Evolutionary conservation across 2,329 filamentous ascomycete genomes (phyloP).

Genomic region (Scedosporium boydii): DNA sequence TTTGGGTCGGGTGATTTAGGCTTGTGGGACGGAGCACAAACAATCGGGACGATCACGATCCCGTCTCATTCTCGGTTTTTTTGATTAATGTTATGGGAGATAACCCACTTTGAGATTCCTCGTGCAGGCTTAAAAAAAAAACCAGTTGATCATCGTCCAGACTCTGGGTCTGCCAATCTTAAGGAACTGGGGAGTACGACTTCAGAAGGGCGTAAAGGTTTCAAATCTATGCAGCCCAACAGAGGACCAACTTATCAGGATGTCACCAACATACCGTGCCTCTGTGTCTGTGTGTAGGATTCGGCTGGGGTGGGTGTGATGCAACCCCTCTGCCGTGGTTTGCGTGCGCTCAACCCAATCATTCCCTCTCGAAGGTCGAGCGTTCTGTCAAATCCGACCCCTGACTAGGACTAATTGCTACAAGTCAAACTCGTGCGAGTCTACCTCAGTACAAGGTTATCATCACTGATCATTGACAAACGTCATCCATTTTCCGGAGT

Average conservation of each 20-base stretch:
- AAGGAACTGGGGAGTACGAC: neutral
- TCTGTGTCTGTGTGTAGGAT: too few relatives aligned
- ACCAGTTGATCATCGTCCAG: neutral
- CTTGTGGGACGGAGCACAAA: neutral
- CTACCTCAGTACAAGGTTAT: too few relatives aligned
- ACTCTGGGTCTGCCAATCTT: neutral
- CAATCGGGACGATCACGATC: neutral
- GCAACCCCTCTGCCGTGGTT: neutral
- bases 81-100: neutral
- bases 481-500: too few relatives aligned
- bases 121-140: neutral
- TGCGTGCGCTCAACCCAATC: neutral
- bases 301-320: too few relatives aligned
- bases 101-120: neutral
- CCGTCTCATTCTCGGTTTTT: too few relatives aligned
- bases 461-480: too few relatives aligned
- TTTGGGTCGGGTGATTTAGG: neutral
- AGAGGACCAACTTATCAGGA: neutral
- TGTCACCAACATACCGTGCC: too few relatives aligned
- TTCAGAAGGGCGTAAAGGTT: neutral
- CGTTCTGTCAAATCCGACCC: neutral
- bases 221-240: neutral
- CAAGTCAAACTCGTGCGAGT: too few relatives aligned
- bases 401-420: too few relatives aligned
- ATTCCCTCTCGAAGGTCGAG: neutral